These are phyloP conservation scores for Begonia loranthoides DNA, from an alignment of 306 rosid genomes.

Conservation along the genomic window DNA sequence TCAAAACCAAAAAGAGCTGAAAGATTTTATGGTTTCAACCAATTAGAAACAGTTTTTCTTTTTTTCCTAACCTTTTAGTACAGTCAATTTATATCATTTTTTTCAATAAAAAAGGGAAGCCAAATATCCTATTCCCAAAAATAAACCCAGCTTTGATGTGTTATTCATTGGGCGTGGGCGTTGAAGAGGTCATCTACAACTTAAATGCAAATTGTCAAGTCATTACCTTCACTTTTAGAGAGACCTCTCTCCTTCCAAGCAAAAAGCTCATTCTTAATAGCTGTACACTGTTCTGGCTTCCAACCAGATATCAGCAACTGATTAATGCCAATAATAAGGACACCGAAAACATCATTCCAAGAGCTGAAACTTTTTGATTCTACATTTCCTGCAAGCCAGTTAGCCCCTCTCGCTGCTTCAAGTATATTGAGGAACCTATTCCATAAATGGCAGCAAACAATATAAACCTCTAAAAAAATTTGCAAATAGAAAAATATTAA, in stretches of 20 bases:
- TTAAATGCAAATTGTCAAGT: too few species aligned
- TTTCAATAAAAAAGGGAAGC: too few species aligned
- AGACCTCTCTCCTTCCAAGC: conserved; percentile 84
- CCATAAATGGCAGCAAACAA: conserved; percentile 14
- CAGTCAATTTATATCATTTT: too few species aligned
- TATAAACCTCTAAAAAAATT: background rate
- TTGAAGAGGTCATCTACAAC: too few species aligned
- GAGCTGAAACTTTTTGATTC: conserved; percentile 44
- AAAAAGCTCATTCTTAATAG: conserved; percentile 77
- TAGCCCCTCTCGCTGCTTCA: conserved; percentile 66
- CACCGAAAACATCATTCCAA: conserved; percentile 80
- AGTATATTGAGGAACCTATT: conserved; percentile 68
- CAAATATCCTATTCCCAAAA: too few species aligned
- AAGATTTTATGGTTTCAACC: too few species aligned
- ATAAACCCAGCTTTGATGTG: too few species aligned
- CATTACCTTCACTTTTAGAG: conserved; percentile 66
- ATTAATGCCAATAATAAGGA: conserved; percentile 61
- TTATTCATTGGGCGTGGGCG: too few species aligned
- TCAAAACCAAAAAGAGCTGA: too few species aligned
- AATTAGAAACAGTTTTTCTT: too few species aligned
- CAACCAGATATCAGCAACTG: conserved; percentile 73
- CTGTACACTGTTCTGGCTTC: conserved; percentile 82
- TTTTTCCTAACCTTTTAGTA: too few species aligned
- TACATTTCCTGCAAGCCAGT: conserved; percentile 60
- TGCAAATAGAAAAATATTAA: background rate